Conservation (phyloP, 257 asterid species). For the Rehmannia glutinosa region DNA sequence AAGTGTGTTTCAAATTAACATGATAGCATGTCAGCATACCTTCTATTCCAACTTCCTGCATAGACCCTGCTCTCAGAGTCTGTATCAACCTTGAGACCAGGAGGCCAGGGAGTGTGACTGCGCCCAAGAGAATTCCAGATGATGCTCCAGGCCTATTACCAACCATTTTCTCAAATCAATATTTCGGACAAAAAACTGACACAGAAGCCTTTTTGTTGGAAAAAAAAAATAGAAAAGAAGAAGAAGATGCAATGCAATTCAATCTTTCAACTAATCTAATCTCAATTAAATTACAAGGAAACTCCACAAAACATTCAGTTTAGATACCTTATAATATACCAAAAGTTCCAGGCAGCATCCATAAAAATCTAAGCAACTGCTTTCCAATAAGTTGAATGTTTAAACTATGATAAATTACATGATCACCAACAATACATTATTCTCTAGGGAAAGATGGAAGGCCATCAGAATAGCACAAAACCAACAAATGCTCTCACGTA, state of each 20-base stretch:
- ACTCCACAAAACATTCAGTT: background rate
- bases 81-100: constrained; percentile 76
- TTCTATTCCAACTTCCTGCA: constrained; percentile 37
- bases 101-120: constrained; percentile 81
- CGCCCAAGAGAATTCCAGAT: constrained; percentile 82
- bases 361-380: background rate
- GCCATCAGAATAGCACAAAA: background rate
- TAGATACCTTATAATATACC: background rate
- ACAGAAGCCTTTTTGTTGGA: background rate
- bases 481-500: background rate
- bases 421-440: background rate
- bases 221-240: background rate
- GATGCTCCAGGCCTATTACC: constrained; percentile 78
- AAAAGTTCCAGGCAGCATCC: background rate
- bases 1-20: background rate
- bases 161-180: constrained; percentile 5
- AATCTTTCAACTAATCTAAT: background rate
- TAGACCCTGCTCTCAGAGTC: constrained; percentile 45
- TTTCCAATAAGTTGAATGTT: background rate
- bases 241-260: background rate
- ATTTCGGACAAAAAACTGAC: background rate
- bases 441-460: background rate
- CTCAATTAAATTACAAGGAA: background rate
- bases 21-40: constrained; percentile 32
- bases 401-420: background rate